Percentiles rank a stretch among this genome's conserved stretches.
Conservation (phyloP, 75 land plant species). For the Picea sitchensis region DNA sequence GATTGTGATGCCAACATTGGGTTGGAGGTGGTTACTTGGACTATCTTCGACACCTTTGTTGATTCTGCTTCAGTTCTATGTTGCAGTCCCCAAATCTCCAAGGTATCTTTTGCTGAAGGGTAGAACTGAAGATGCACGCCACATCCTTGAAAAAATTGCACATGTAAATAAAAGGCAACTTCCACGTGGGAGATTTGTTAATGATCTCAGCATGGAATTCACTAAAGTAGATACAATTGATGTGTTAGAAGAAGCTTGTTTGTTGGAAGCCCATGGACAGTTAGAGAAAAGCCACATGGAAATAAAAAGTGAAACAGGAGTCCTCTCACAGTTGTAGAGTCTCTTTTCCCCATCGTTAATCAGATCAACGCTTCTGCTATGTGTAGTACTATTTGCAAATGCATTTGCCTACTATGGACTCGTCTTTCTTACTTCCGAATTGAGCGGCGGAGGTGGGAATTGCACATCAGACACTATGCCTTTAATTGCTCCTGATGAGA, state of each 20-base stretch:
- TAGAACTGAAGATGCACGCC: conserved; percentile 44
- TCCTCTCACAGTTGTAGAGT: conserved; percentile 3
- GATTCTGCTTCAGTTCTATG: conserved; percentile 69
- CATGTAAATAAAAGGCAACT: conserved; percentile 43
- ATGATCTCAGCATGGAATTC: conserved; percentile 12
- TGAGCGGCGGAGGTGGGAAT: conserved; percentile 20
- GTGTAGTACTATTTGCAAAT: conserved; percentile 49
- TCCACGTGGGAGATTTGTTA: conserved; percentile 65
- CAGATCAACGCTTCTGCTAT: conserved; percentile 38
- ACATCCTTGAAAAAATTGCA: conserved; percentile 62
- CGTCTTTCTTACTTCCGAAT: conserved; percentile 40
- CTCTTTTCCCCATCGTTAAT: conserved; percentile 42
- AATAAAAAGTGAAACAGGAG: background rate
- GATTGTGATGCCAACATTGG: conserved; percentile 79
- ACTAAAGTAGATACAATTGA: conserved; percentile 9
- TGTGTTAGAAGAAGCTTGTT: conserved; percentile 14
- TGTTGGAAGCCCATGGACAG: conserved; percentile 2
- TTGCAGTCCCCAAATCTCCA: conserved; percentile 79
- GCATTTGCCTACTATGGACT: conserved; percentile 51
- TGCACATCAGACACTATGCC: conserved; percentile 12
- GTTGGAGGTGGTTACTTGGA: conserved; percentile 93
- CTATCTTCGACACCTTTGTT: conserved; percentile 73
- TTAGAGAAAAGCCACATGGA: background rate
- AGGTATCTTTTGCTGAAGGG: conserved; percentile 74
- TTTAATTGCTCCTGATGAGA: background rate